Base-by-base conservation (phyloP, 2,329 filamentous ascomycete genomes). In the Nemania abortiva region DNA sequence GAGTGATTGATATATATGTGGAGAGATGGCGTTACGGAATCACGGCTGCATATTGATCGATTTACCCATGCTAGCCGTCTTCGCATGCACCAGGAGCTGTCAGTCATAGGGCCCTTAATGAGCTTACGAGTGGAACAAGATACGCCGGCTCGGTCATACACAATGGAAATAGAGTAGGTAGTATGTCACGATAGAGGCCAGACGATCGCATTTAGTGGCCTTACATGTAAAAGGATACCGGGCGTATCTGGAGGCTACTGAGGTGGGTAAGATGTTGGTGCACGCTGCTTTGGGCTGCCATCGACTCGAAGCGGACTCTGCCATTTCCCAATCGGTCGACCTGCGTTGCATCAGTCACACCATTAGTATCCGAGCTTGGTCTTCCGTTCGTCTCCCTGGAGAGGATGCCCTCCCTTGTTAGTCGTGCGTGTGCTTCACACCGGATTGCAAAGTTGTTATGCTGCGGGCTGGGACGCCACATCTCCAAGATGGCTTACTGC, bases 281-380 rank as follows among this genome's bases (percentile, higher is more conserved):
- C 22, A 55, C 34, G 52, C 63, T 69, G 13, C 39, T 66, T 69
- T 66, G 47, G 52, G 56, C 45, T 58, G 49, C 56, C n/a, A 52
- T 56, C 55, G 45, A 66, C 63, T 66, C 9, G 56, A 70, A 69
- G 24, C n/a, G 37, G 69, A 62, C 50, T 58, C 31, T 54, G 24
- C 15, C 31, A 27, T 24, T 63, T 66, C 69, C 69, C 24, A 63
- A 69, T 70, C 49, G 1, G 69, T 68, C 69, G 62, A 64, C 66
- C 20, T 68, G 62, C 69, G 59, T 70, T 57, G 29, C n/a, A 62
- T 65, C n/a, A 18, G 39, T 18, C 61, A 54, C 34, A 29, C 52
- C 45, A 52, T 47, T 39, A 31, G 65, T 34, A 42, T 37, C 42
- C 18, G 34, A 59, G 20, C 39, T 61, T 15, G 34, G 58, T 29